Conservation (phyloP, 2,329 filamentous ascomycete species). For the Alternaria postmessia region DNA sequence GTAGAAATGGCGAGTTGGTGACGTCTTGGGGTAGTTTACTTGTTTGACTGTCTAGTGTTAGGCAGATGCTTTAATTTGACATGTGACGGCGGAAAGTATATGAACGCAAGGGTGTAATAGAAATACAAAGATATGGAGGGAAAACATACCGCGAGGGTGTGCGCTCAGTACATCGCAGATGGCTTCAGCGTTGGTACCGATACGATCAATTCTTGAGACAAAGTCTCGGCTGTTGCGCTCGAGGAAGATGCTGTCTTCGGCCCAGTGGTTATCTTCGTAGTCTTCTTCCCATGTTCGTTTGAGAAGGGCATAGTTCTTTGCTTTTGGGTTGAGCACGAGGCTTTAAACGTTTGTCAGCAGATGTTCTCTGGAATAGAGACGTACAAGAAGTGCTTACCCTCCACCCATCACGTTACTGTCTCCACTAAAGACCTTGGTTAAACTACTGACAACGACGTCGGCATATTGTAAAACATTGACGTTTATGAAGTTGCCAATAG, state of each 20-base stretch:
- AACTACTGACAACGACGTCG: conserved; percentile 90
- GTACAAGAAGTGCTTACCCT: conserved; percentile 53
- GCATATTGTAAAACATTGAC: conserved; percentile 89
- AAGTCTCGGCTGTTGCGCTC: conserved; percentile 97
- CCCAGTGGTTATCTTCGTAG: conserved; percentile 92
- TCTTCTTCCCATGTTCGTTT: conserved; percentile 70
- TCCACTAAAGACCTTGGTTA: conserved; percentile 97
- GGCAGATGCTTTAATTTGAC: background rate
- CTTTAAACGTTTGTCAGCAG: conserved; percentile 41
- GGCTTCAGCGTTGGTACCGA: conserved; percentile 85
- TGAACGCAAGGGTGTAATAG: background rate
- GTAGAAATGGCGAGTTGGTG: conserved; percentile 73
- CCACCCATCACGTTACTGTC: conserved; percentile 99
- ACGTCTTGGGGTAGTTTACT: conserved; percentile 87
- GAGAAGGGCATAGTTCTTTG: conserved; percentile 74
- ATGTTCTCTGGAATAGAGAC: background rate
- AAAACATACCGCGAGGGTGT: conserved; percentile 59
- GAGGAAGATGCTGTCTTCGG: conserved; percentile 92
- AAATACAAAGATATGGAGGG: background rate
- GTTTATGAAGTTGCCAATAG: conserved; percentile 95
- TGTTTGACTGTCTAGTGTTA: conserved; percentile 66
- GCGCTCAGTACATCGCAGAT: conserved; percentile 75
- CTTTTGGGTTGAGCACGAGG: conserved; percentile 69
- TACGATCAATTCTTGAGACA: conserved; percentile 78
- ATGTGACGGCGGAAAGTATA: background rate